Evolutionary conservation across 2,329 filamentous ascomycete genomes (phyloP).

Genomic region (Calonectria fujianensis): DNA sequence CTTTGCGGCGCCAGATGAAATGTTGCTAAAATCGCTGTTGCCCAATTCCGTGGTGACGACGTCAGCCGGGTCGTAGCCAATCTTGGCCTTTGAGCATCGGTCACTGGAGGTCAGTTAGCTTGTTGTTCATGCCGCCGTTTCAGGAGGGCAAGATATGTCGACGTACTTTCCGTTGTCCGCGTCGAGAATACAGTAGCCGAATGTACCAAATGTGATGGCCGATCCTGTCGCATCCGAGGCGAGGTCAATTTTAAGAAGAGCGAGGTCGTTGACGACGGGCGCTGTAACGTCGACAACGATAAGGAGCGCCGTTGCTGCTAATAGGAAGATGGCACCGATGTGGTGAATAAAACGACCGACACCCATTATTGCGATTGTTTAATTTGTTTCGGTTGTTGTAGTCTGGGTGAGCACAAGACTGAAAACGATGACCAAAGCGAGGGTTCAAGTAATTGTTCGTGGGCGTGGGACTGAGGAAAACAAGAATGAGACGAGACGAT

Average conservation of each 20-base stretch:
- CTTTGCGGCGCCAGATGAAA: constrained; percentile 66
- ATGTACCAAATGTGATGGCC: constrained; percentile 74
- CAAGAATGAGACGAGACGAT: constrained; percentile 1
- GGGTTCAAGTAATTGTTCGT: constrained; percentile 25
- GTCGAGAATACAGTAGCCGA: constrained; percentile 72
- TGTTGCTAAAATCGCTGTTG: constrained; percentile 63
- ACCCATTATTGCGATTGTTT: constrained; percentile 64
- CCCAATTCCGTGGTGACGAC: constrained; percentile 63
- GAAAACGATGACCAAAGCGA: background rate
- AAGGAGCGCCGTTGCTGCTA: constrained; percentile 73
- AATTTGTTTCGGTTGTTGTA: constrained; percentile 31
- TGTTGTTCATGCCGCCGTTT: background rate
- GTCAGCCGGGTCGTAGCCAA: constrained; percentile 74
- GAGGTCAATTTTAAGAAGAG: constrained; percentile 72
- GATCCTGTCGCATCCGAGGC: constrained; percentile 58
- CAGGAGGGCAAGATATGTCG: background rate
- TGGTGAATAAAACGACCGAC: constrained; percentile 72
- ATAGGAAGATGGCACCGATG: constrained; percentile 74
- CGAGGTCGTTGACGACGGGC: constrained; percentile 74
- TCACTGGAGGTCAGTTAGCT: constrained; percentile 58
- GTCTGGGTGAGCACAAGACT: constrained; percentile 8
- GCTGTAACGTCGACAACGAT: constrained; percentile 75
- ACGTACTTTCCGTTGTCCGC: constrained; percentile 51
- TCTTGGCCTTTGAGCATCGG: constrained; percentile 66
- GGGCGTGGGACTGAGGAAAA: background rate